Evolutionary conservation across 768 basidiomycete species (phyloP), one percentile per base, ranked within the genome.

Genomic region (Pholiota microspora): DNA sequence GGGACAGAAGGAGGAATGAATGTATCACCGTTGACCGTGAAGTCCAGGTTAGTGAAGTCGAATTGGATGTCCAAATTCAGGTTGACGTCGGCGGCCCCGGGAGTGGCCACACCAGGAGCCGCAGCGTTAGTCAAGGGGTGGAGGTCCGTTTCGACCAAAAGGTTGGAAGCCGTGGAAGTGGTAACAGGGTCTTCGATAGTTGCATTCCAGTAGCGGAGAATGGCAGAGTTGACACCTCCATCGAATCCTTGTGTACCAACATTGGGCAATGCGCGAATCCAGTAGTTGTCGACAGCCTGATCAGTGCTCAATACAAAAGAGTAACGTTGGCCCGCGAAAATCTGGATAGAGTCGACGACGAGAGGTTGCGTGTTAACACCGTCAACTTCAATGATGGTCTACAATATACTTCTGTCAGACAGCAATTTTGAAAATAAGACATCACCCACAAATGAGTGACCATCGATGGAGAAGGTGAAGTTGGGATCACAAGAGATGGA

Each of bases 151-250:
- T 80, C 79, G 3, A 68, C 44, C 27, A 80, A 58, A 0, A 64
- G 68, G 13, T 64, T 70, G 8, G 40, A 64, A 5, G 55, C n/a
- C 0, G 66, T 59, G 6, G 70, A 65, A 2, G 52, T 64, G 1
- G 73, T 75, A 0, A 68, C 73, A 0, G 82, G 81, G 29, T 81
- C 71, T 0, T 52, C 58, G n/a, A 34, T 51, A 0, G 68, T 57
- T 0, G 78, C 79, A n/a, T 77, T 78, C 13, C 34, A 53, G 62
- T 84, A 84, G 12, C 79, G 74, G 7, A 83, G 66, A 40, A 83
- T 81, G 0, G 80, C 84, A 12, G 77, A 81, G 63, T 81, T 84
- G 18, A 78, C 57, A 16, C 81, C 81, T 16, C 62, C 62, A 13
- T 13, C 55, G 40, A 63, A 66, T 4, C 42, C 53, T 25, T 47